Conservation (phyloP, 2,329 filamentous ascomycete species). For the Apiospora malaysiana region DNA sequence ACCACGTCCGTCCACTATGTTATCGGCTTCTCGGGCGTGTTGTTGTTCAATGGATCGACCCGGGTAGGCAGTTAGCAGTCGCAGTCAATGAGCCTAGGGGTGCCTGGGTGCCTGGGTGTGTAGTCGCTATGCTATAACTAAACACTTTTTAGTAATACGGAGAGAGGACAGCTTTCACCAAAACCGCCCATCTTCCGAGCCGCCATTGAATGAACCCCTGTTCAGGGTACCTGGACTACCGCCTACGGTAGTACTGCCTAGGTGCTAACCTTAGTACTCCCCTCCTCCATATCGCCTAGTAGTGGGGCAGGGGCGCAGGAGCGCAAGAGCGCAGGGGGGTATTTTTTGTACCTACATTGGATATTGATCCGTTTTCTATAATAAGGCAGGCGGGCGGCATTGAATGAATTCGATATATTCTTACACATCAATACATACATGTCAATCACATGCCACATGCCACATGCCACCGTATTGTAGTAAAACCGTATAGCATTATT, state of each 20-base stretch:
- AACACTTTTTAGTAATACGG: slow-evolving; percentile 5
- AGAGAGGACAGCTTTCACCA: slow-evolving; percentile 38
- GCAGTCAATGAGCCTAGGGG: slow-evolving; percentile 6
- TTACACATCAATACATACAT: too few species aligned
- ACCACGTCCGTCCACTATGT: neutral
- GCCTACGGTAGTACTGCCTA: neutral
- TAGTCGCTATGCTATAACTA: slow-evolving; percentile 11
- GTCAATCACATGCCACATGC: too few species aligned
- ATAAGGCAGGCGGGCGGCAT: too few species aligned
- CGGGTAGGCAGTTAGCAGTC: neutral
- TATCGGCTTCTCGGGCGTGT: neutral
- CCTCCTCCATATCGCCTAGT: too few species aligned
- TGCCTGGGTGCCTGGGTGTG: neutral
- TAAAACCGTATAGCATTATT: neutral
- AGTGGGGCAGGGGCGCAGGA: neutral
- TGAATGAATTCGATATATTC: too few species aligned
- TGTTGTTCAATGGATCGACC: slow-evolving; percentile 16
- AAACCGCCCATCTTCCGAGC: slow-evolving; percentile 24
- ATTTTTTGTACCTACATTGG: too few species aligned
- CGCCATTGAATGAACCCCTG: slow-evolving; percentile 16
- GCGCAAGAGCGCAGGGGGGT: too few species aligned
- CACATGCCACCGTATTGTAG: neutral
- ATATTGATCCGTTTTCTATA: too few species aligned
- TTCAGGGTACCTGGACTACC: slow-evolving; percentile 8
- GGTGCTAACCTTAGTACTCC: neutral